phyloP scores from a whole-genome alignment of 2,329 filamentous ascomycete genomes.

The Penicillium sp. region DNA sequence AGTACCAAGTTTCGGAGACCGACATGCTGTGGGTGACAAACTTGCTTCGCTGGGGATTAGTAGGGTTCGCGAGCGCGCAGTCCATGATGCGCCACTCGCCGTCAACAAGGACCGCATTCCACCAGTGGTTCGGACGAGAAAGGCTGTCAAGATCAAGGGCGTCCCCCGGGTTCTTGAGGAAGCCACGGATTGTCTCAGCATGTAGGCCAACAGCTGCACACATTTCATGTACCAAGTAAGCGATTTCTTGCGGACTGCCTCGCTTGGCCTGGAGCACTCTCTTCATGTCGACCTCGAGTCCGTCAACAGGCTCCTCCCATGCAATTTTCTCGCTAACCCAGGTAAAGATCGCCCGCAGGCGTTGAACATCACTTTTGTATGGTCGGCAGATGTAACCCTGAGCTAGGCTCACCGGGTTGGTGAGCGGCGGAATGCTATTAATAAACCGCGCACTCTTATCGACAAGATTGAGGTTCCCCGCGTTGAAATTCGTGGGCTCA shows the following conservation, averaged over 20 bases:
- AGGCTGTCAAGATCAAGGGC: conserved; percentile 76
- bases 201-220: conserved; percentile 85
- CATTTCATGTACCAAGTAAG: conserved; percentile 87
- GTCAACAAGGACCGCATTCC: conserved; percentile 92
- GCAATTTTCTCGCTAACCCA: conserved; percentile 94
- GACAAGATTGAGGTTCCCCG: conserved; percentile 79
- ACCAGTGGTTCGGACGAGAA: conserved; percentile 93
- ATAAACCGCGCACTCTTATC: conserved; percentile 96
- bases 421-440: conserved; percentile 76
- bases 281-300: conserved; percentile 73
- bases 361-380: conserved; percentile 90
- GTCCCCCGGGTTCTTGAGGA: conserved; percentile 88
- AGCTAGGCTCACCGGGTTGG: conserved; percentile 78
- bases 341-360: conserved; percentile 90
- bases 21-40: conserved; percentile 74
- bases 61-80: conserved; percentile 86
- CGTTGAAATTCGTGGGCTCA: conserved; percentile 78
- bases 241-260: conserved; percentile 86
- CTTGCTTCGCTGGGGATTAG: conserved; percentile 74
- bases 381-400: conserved; percentile 92
- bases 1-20: conserved; percentile 86
- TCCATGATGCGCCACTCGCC: conserved; percentile 97
- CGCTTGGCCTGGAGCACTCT: conserved; percentile 82
- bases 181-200: conserved; percentile 84
- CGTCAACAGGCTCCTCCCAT: conserved; percentile 94